phyloP scores from a whole-genome alignment of 495 filamentous ascomycete genomes.

The Xylaria venustula region DNA sequence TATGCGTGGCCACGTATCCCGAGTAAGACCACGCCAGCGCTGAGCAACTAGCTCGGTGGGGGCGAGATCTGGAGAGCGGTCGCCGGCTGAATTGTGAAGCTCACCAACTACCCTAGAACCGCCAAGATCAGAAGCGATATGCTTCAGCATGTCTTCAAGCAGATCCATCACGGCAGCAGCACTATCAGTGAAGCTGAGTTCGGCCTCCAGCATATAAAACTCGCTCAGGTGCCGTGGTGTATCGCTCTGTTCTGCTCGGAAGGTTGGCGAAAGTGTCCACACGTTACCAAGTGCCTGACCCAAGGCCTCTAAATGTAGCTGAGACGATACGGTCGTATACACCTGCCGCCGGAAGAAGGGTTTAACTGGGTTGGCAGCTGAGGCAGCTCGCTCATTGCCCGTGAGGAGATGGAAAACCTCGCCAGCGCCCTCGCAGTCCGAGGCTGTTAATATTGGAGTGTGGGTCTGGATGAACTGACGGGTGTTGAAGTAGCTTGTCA shows the following conservation, averaged over 20 bases:
- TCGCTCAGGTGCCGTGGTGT: conserved; percentile 93
- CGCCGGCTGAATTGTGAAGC: conserved; percentile 35
- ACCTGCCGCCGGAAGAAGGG: conserved; percentile 84
- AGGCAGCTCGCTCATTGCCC: conserved; percentile 23
- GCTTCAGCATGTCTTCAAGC: conserved; percentile 72
- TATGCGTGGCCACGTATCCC: conserved; percentile 71
- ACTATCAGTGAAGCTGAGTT: conserved; percentile 73
- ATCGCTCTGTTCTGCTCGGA: conserved; percentile 92
- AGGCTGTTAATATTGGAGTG: conserved; percentile 91
- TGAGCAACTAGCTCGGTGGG: conserved; percentile 49
- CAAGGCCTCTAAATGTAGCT: conserved; percentile 91
- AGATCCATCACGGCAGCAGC: conserved; percentile 70
- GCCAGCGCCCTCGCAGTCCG: conserved; percentile 94
- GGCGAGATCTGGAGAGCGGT: conserved; percentile 31
- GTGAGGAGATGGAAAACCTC: conserved; percentile 81
- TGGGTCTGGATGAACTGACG: conserved; percentile 82
- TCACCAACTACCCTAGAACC: conserved; percentile 60
- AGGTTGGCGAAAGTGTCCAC: conserved; percentile 91
- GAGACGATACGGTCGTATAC: conserved; percentile 92
- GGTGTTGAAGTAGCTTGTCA: conserved; percentile 69
- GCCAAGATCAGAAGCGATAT: conserved; percentile 56
- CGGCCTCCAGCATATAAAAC: conserved; percentile 98
- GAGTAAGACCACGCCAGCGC: conserved; percentile 69
- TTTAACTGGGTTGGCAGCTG: conserved; percentile 23
- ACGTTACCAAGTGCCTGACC: conserved; percentile 85